phyloP scores from a whole-genome alignment of 345 rosid species.

The Clausena lansium region DNA sequence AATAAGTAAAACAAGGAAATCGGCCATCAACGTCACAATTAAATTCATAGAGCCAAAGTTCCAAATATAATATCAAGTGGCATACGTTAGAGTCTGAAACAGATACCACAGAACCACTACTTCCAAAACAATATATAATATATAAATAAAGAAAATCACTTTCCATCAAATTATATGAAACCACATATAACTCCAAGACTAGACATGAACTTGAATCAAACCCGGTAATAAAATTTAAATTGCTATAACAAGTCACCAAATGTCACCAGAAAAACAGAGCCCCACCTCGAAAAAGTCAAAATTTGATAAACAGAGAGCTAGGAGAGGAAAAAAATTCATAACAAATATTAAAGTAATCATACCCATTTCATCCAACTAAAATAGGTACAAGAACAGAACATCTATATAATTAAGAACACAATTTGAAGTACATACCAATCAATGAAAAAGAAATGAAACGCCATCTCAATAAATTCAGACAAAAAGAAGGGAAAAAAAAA shows the following conservation, averaged over 20 bases:
- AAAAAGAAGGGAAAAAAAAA: too few species aligned
- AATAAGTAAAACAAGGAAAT: not conserved
- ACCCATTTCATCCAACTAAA: slow-evolving; percentile 1
- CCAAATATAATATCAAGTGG: not conserved
- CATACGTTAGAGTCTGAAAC: not conserved
- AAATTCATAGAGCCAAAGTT: not conserved
- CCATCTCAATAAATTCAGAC: slow-evolving; percentile 2
- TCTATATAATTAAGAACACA: not conserved
- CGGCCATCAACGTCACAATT: slow-evolving; percentile 1
- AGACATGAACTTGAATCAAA: not conserved
- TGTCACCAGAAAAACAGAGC: not conserved
- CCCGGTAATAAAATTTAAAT: not conserved
- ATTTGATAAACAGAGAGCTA: not conserved
- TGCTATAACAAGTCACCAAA: not conserved
- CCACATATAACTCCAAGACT: not conserved
- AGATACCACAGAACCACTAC: not conserved
- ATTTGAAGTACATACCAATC: not conserved
- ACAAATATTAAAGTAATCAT: not conserved
- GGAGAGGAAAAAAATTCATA: not conserved
- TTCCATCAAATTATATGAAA: not conserved
- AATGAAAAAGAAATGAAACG: not conserved
- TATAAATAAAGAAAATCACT: not conserved
- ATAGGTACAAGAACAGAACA: not conserved
- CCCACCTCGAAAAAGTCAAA: not conserved
- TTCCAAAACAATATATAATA: not conserved